Evolutionary conservation across 768 basidiomycete species (phyloP).

Genomic region (Amyloporia xantha): DNA sequence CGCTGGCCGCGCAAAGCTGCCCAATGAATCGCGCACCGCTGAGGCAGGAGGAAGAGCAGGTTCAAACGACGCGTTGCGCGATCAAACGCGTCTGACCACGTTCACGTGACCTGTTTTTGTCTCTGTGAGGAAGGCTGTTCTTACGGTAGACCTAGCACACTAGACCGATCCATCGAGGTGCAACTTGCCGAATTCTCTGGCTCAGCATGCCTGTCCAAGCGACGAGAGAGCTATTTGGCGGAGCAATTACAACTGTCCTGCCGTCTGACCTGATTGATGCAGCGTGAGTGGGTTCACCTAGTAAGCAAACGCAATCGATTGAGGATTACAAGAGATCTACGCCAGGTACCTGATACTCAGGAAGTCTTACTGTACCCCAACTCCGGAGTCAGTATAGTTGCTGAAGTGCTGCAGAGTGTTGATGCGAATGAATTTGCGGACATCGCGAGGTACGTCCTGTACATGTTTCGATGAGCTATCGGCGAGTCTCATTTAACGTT

Average conservation of each 20-base stretch:
- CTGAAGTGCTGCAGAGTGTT: slow-evolving; percentile 81
- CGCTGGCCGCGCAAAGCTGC: too few relatives aligned
- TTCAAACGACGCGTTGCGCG: slow-evolving; percentile 7
- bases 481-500: slow-evolving; percentile 11
- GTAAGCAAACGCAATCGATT: slow-evolving; percentile 3
- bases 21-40: neutral
- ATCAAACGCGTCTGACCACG: slow-evolving; percentile 27
- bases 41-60: neutral
- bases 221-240: slow-evolving; percentile 69
- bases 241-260: slow-evolving; percentile 64
- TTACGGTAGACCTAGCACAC: too few relatives aligned
- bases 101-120: slow-evolving; percentile 20
- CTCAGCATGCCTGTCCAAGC: slow-evolving; percentile 13
- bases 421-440: slow-evolving; percentile 45
- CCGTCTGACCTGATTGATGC: slow-evolving; percentile 67
- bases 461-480: neutral
- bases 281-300: slow-evolving; percentile 53
- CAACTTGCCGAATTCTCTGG: too few relatives aligned
- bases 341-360: slow-evolving; percentile 91
- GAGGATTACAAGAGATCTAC: slow-evolving; percentile 41
- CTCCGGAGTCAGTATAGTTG: slow-evolving; percentile 66
- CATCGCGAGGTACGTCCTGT: slow-evolving; percentile 53
- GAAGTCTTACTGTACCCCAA: slow-evolving; percentile 81
- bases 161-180: too few relatives aligned
- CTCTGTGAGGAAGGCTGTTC: too few relatives aligned